Conservation (phyloP, 768 basidiomycete species). For the Kwoniella dendrophila region DNA sequence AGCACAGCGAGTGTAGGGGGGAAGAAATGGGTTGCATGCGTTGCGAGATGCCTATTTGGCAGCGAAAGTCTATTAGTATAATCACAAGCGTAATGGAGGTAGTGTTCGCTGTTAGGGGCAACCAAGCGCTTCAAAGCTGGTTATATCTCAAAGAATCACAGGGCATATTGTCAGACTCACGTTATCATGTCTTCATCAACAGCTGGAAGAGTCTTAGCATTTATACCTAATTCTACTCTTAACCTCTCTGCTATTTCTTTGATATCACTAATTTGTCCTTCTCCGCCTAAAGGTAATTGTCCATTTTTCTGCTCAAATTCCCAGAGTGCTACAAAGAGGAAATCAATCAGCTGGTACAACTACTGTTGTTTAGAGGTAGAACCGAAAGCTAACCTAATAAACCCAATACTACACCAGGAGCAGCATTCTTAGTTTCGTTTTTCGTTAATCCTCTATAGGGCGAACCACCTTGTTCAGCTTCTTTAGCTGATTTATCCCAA, state of each 20-base stretch:
- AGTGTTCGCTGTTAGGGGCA: too few relatives aligned
- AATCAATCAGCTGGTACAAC: not conserved
- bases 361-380: too few relatives aligned
- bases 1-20: conserved; percentile 92
- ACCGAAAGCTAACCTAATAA: conserved; percentile 64
- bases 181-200: conserved; percentile 65
- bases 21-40: conserved; percentile 78
- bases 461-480: conserved; percentile 57
- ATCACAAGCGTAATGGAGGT: conserved; percentile 3
- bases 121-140: too few relatives aligned
- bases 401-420: conserved; percentile 71
- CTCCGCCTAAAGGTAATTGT: conserved; percentile 63
- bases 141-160: too few relatives aligned
- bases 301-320: conserved; percentile 71
- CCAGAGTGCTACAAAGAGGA: conserved; percentile 68
- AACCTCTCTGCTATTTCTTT: conserved; percentile 60
- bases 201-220: conserved; percentile 53
- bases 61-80: conserved; percentile 2
- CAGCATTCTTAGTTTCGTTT: conserved; percentile 79
- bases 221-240: conserved; percentile 66
- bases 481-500: conserved; percentile 24
- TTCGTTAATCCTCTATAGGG: conserved; percentile 71
- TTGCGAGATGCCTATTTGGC: conserved; percentile 71
- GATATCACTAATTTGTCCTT: conserved; percentile 48
- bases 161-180: conserved; percentile 58